Evolutionary conservation across 2,329 filamentous ascomycete genomes (phyloP).

Genomic region (Pestalotiopsis sp.): DNA sequence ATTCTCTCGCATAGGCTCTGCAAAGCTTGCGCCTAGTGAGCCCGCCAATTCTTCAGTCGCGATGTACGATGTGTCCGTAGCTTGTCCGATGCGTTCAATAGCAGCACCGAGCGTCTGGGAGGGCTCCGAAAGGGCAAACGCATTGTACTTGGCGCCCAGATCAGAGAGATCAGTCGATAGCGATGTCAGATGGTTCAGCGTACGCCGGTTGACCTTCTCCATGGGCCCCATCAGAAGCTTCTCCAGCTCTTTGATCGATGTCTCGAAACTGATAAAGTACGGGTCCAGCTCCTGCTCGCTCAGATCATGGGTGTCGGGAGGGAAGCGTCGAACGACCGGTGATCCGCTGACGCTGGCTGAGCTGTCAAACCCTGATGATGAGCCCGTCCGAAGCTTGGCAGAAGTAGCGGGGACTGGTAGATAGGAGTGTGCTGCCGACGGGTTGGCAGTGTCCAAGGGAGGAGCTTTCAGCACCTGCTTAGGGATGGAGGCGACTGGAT

Average conservation of each 20-base stretch:
- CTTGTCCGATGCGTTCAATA: constrained; percentile 92
- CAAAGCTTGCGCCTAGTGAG: constrained; percentile 88
- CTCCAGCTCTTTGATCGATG: constrained; percentile 89
- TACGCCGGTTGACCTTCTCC: constrained; percentile 93
- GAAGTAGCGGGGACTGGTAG: constrained; percentile 84
- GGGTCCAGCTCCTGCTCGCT: constrained; percentile 91
- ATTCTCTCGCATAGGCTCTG: constrained; percentile 96
- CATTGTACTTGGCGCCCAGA: constrained; percentile 93
- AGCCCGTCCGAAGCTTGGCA: constrained; percentile 74
- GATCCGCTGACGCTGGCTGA: constrained; percentile 37
- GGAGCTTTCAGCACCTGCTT: constrained; percentile 94
- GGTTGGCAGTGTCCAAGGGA: constrained; percentile 93
- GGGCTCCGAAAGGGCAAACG: constrained; percentile 92
- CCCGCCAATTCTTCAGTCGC: constrained; percentile 89
- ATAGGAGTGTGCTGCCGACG: constrained; percentile 81
- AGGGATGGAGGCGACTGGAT: constrained; percentile 86
- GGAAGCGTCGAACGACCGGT: constrained; percentile 78
- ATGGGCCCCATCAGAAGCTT: constrained; percentile 86
- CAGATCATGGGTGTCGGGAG: constrained; percentile 73
- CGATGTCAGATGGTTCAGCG: constrained; percentile 80
- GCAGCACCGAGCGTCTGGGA: constrained; percentile 86
- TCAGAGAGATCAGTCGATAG: constrained; percentile 89
- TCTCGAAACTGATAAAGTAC: constrained; percentile 93
- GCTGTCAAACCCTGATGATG: constrained; percentile 35
- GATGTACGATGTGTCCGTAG: constrained; percentile 93